phyloP scores from a whole-genome alignment of 2,329 filamentous ascomycete genomes.

The Xylaria sp. region DNA sequence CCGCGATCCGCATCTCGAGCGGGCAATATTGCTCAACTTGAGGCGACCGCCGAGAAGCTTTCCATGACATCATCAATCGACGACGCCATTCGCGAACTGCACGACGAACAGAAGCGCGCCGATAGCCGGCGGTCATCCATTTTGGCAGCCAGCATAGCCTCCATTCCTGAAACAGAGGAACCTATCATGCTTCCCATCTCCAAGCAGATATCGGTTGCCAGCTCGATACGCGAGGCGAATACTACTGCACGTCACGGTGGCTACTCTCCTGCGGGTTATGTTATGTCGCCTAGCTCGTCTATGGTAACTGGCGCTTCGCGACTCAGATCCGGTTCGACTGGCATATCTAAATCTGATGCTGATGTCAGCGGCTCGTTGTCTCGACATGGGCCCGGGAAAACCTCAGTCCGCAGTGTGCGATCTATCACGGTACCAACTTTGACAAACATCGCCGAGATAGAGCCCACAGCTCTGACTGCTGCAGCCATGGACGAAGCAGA shows the following conservation, averaged over 20 bases:
- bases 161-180: constrained; percentile 49
- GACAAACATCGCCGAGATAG: constrained; percentile 68
- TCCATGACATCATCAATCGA: constrained; percentile 81
- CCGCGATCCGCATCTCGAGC: constrained; percentile 70
- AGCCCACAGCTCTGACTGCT: constrained; percentile 62
- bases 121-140: constrained; percentile 75
- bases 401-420: constrained; percentile 62
- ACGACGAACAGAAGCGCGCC: constrained; percentile 75
- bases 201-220: constrained; percentile 61
- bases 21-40: constrained; percentile 77
- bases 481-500: constrained; percentile 67
- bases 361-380: constrained; percentile 56
- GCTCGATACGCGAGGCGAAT: constrained; percentile 77
- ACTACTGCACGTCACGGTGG: constrained; percentile 73
- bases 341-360: constrained; percentile 56
- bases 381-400: constrained; percentile 66
- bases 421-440: constrained; percentile 62
- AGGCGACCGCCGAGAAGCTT: constrained; percentile 79
- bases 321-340: constrained; percentile 66
- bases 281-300: constrained; percentile 75
- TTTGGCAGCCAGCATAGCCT: constrained; percentile 61
- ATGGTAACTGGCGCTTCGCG: constrained; percentile 62
- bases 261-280: constrained; percentile 74
- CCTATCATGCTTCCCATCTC: constrained; percentile 52
- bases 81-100: constrained; percentile 79